These are phyloP conservation scores for Mortierella sp. DNA, from an alignment of 371 early-diverging fungal genomes.

Conservation along the genomic window DNA sequence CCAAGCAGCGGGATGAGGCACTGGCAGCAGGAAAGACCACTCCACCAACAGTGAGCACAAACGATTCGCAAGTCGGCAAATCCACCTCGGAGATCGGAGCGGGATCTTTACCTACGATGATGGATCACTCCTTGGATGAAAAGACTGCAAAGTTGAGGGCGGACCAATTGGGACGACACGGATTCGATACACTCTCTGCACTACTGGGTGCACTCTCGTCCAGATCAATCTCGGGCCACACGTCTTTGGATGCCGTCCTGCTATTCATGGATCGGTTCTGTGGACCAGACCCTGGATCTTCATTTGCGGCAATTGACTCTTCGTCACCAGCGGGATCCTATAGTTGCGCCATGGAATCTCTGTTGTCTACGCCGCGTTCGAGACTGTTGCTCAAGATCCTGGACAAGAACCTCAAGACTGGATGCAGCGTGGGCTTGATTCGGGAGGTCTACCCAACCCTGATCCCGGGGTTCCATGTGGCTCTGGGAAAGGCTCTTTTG, in stretches of 20 bases:
- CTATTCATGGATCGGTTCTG: constrained; percentile 58
- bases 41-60: neutral
- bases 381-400: constrained; percentile 65
- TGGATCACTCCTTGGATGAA: neutral
- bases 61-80: neutral
- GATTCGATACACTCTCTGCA: constrained; percentile 28
- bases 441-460: constrained; percentile 48
- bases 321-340: neutral
- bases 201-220: constrained; percentile 63
- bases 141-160: neutral
- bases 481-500: constrained; percentile 55
- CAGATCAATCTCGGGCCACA: constrained; percentile 61
- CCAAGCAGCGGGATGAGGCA: constrained; percentile 20
- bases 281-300: neutral
- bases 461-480: constrained; percentile 50
- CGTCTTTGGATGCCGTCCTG: constrained; percentile 59
- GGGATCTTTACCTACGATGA: neutral
- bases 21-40: neutral
- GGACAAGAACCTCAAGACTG: constrained; percentile 69
- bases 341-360: constrained; percentile 21
- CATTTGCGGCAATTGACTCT: neutral
- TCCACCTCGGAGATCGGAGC: neutral
- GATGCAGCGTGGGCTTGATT: constrained; percentile 60
- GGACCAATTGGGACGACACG: neutral
- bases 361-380: constrained; percentile 39